Base-by-base conservation (phyloP, 768 basidiomycete species). In the Epithele typhae region DNA sequence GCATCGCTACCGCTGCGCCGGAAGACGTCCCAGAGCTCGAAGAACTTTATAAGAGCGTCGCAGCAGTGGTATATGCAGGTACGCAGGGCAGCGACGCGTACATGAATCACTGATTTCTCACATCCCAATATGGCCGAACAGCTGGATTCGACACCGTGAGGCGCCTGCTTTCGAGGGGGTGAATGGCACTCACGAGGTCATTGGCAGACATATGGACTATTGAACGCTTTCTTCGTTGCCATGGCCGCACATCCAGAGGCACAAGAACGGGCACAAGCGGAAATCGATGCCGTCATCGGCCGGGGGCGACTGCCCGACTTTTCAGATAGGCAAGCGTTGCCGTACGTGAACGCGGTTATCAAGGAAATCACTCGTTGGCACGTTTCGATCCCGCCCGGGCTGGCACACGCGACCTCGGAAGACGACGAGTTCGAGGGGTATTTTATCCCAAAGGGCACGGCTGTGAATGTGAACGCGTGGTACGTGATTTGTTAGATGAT, bases 191-290 rank as follows among this genome's bases (percentile, higher is more conserved):
- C n/a, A n/a, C n/a, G n/a, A n/a, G n/a, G n/a, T n/a, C n/a, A n/a
- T n/a, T n/a, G n/a, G n/a, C n/a, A n/a, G n/a, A n/a, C n/a, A n/a
- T n/a, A n/a, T n/a, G n/a, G n/a, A n/a, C n/a, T n/a, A n/a, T n/a
- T n/a, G n/a, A n/a, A n/a, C n/a, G n/a, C 63, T 10, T 67, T 68
- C 50, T 56, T 69, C 37, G 57, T 68, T 10, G 68, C 65, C 2
- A 68, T 68, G 65, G 49, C 56, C 3, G 59, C 67, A 46, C 59
- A 66, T 52, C 71, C 68, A 34, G 52, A 57, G 7, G 46, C 62
- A 6, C 56, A 58, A 30, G 14, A 36, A 8, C 42, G 33, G 18
- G 65, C 59, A 7, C 65, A 62, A 39, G 51, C 35, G 17, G 59
- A 64, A 35, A 48, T 67, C 37, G 64, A 65, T 48, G 11, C 8